A percentile compares a stretch with the other conserved stretches of the same genome.
Conservation (phyloP, 2,329 filamentous ascomycete genomes). For the Xylaria sp. region DNA sequence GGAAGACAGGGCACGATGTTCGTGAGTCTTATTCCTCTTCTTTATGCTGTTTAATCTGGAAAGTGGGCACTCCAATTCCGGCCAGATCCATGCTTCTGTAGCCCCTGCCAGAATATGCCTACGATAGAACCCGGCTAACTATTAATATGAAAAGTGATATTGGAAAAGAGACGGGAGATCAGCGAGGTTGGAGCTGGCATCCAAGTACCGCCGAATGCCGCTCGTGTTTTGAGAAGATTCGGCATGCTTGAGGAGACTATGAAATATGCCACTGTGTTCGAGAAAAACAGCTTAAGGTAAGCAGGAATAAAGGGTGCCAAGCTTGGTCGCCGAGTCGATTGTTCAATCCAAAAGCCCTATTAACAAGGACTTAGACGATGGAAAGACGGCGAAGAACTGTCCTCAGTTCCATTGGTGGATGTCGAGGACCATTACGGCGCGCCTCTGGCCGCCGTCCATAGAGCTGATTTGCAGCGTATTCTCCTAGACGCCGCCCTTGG, state of each 20-base stretch:
- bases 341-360: background rate
- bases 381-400: conserved; percentile 43
- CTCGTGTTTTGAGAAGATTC: conserved; percentile 48
- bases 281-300: conserved; percentile 49
- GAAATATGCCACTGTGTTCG: conserved; percentile 40
- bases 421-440: conserved; percentile 41
- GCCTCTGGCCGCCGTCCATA: conserved; percentile 44
- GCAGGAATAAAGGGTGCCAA: background rate
- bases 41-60: background rate
- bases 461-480: conserved; percentile 44
- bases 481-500: conserved; percentile 38
- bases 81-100: background rate
- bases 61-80: background rate
- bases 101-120: too few species aligned
- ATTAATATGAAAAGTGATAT: conserved; percentile 40
- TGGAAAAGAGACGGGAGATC: conserved; percentile 51
- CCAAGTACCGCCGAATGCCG: conserved; percentile 52
- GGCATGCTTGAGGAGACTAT: conserved; percentile 44
- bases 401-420: conserved; percentile 34
- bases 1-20: conserved; percentile 40
- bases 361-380: conserved; percentile 40
- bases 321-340: background rate
- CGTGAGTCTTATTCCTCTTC: conserved; percentile 9
- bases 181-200: conserved; percentile 55
- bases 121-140: conserved; percentile 1